A percentile compares a stretch with the other conserved stretches of the same genome.
phyloP scores from a whole-genome alignment of 768 basidiomycete genomes.

The Omphalotus guepiniiformis region DNA sequence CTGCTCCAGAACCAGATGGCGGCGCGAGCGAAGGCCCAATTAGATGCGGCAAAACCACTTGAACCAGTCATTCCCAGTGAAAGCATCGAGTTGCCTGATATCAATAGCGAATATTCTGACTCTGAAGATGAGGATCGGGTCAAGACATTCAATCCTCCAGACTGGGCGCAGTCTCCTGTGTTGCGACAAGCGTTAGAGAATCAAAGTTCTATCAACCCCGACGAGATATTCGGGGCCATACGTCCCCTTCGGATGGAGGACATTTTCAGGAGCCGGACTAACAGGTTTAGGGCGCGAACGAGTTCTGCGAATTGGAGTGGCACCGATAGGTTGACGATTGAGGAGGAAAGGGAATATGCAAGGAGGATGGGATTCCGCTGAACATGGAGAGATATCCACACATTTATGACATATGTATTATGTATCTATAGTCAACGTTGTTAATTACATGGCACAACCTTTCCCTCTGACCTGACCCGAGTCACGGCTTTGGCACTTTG shows the following conservation, averaged over 20 bases:
- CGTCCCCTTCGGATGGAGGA: conserved; percentile 89
- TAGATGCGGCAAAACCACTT: conserved; percentile 52
- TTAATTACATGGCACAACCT: no score
- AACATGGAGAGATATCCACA: conserved; percentile 2
- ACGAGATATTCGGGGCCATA: conserved; percentile 90
- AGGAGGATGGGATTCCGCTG: conserved; percentile 82
- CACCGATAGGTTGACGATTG: conserved; percentile 78
- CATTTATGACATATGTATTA: no score
- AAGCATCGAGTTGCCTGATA: conserved; percentile 89
- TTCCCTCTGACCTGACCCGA: no score
- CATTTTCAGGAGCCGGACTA: conserved; percentile 75
- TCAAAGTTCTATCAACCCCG: conserved; percentile 86
- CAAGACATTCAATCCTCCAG: conserved; percentile 68
- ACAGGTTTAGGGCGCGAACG: conserved; percentile 82
- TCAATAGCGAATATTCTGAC: conserved; percentile 95
- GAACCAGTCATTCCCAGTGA: conserved; percentile 58
- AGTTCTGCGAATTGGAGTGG: conserved; percentile 97
- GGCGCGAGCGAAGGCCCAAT: conserved; percentile 63
- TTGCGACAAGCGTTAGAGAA: conserved; percentile 71
- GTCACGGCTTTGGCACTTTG: no score
- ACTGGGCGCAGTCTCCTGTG: conserved; percentile 92
- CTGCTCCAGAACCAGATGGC: conserved; percentile 65
- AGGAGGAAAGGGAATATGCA: conserved; percentile 86
- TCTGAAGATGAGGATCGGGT: conserved; percentile 87
- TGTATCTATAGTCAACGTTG: no score